A percentile compares a stretch with the other conserved stretches of the same genome.
Evolutionary conservation across 2,329 filamentous ascomycete species (phyloP).

Genomic region (Fusarium lateritium): DNA sequence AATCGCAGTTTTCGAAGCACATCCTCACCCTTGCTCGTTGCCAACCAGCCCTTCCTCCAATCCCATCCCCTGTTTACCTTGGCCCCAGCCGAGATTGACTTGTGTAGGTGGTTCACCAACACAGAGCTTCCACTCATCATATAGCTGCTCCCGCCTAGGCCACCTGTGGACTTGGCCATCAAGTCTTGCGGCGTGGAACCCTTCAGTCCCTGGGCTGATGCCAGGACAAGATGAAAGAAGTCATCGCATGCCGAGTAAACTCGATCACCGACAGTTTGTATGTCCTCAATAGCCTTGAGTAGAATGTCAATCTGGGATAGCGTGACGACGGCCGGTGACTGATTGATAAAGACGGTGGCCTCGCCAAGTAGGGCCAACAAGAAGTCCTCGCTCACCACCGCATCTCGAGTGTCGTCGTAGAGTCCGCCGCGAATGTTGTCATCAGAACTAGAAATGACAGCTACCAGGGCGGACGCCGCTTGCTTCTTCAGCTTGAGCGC

Average conservation of each 20-base stretch:
- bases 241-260: conserved; percentile 83
- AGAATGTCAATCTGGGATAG: conserved; percentile 81
- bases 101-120: conserved; percentile 73
- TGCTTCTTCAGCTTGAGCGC: conserved; percentile 75
- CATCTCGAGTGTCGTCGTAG: conserved; percentile 84
- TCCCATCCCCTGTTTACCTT: conserved; percentile 77
- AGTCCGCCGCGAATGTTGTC: conserved; percentile 93
- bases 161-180: conserved; percentile 70
- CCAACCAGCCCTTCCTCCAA: conserved; percentile 83
- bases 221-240: conserved; percentile 81
- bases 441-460: conserved; percentile 88
- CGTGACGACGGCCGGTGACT: conserved; percentile 69
- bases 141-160: conserved; percentile 73
- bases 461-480: conserved; percentile 80
- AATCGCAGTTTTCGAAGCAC: conserved; percentile 81
- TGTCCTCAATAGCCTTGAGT: conserved; percentile 83
- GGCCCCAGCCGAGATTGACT: conserved; percentile 70
- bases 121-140: conserved; percentile 82
- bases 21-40: conserved; percentile 74
- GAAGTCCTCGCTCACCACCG: conserved; percentile 90
- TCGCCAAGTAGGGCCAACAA: conserved; percentile 88
- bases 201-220: conserved; percentile 75
- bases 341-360: conserved; percentile 81
- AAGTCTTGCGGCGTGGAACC: conserved; percentile 76
- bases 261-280: conserved; percentile 80